Evolutionary conservation across 331 rosid species (phyloP).

Genomic region (Malus hybrid): DNA sequence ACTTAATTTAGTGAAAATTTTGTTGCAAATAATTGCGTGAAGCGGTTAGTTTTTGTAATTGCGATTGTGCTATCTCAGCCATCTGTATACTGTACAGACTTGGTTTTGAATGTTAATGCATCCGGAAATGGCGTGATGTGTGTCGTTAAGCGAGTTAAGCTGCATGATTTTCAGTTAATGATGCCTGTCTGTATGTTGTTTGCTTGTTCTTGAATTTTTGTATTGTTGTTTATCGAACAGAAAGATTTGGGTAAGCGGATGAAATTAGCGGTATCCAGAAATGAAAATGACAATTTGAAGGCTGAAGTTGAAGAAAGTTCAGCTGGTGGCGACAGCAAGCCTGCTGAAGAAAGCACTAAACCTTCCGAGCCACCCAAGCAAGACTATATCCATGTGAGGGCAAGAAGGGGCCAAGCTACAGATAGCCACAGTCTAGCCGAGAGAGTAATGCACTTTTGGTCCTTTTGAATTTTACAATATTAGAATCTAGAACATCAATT

Average conservation of each 20-base stretch:
- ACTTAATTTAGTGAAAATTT: background rate
- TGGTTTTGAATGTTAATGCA: background rate
- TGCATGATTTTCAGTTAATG: slow-evolving; percentile 2
- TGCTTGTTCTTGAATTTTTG: background rate
- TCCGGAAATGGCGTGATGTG: background rate
- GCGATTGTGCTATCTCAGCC: background rate
- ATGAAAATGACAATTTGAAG: slow-evolving; percentile 34
- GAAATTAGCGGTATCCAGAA: slow-evolving; percentile 39
- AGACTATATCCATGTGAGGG: slow-evolving; percentile 91
- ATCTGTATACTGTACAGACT: background rate
- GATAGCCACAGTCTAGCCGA: slow-evolving; percentile 97
- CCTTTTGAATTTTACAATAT: background rate
- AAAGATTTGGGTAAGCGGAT: slow-evolving; percentile 42
- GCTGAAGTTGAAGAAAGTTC: slow-evolving; percentile 60
- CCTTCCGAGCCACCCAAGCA: slow-evolving; percentile 66
- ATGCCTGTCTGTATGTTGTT: background rate
- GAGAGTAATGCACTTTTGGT: slow-evolving; percentile 46
- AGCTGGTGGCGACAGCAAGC: slow-evolving; percentile 33
- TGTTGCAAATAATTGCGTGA: background rate
- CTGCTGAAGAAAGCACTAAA: slow-evolving; percentile 32
- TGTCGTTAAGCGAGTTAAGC: background rate
- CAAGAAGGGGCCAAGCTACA: slow-evolving; percentile 99
- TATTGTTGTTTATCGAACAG: slow-evolving; percentile 27
- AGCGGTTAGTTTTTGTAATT: background rate
- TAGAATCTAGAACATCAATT: background rate